Base-by-base conservation (phyloP, 345 rosid genomes). In the Brassica rapa region DNA sequence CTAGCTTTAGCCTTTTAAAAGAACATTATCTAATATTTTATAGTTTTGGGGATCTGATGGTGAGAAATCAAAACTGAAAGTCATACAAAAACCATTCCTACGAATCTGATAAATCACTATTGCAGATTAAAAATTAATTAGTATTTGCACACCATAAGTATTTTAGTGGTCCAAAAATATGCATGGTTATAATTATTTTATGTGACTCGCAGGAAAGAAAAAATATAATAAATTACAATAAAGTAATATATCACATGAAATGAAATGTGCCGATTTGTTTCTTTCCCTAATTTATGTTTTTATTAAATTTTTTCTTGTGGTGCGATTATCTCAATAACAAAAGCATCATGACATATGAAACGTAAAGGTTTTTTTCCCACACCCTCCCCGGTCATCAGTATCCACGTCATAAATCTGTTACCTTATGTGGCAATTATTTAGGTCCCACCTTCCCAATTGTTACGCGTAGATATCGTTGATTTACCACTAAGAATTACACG, bases 301-400 rank as follows among this genome's bases (percentile, higher is more conserved):
- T n/a, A 67, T 62, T 16, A 62, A 62, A 30, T 7, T 2, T 39
- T 1, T 14, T 69, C 37, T 69, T 51, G 75, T 80, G 83, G 79
- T 74, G 66, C 71, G 61, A 80, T 80, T 74, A 68, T 79, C 78
- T 79, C 79, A 73, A 80, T 74, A 80, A 68, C 79, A 73, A 74
- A 80, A 80, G 79, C 82, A 71, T 80, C 35, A 53, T 74, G 82
- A 80, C 79, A 80, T 68, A 57, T 74, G 70, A 73, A 79, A 74
- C 75, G 79, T 74, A 74, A 19, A 57, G 30, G 3, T 53, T 73
- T 62, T 73, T 73, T 24, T 8, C 33, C 59, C 74, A 62, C 79
- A 73, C 66, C 82, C 82, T 75, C 62, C 71, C 79, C 29, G 62
- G 39, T 62, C 79, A 69, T 74, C 62, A n/a, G 55, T 74, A 69